phyloP scores from a whole-genome alignment of 805 yeast species.

The Saturnispora mendoncae region DNA sequence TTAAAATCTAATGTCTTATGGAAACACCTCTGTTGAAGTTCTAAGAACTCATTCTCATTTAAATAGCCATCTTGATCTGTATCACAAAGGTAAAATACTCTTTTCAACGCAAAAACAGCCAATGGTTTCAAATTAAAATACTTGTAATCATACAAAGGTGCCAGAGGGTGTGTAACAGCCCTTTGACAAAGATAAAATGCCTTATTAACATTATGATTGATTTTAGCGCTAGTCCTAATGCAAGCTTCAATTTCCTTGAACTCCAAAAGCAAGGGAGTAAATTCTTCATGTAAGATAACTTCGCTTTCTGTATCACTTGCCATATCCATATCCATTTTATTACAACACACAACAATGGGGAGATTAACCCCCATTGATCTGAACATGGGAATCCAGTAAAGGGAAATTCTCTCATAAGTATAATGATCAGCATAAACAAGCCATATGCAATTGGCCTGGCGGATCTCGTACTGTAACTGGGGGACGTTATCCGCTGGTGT shows the following conservation, averaged over 20 bases:
- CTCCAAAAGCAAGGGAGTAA: conserved; percentile 77
- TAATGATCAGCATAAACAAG: conserved; percentile 91
- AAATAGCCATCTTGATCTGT: conserved; percentile 83
- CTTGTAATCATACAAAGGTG: conserved; percentile 90
- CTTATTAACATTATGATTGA: conserved; percentile 78
- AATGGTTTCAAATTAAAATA: conserved; percentile 73
- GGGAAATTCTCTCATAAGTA: conserved; percentile 83
- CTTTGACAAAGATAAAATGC: conserved; percentile 90
- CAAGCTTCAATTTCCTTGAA: conserved; percentile 93
- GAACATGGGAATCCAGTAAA: conserved; percentile 92
- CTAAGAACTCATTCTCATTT: conserved; percentile 59
- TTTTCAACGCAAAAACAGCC: conserved; percentile 63
- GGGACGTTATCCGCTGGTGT: conserved; percentile 62
- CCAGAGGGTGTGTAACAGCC: conserved; percentile 85
- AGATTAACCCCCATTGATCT: conserved; percentile 88
- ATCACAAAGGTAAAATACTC: conserved; percentile 81
- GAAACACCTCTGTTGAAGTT: conserved; percentile 70
- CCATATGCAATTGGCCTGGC: conserved; percentile 87
- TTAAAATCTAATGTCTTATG: conserved; percentile 39
- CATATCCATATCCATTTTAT: conserved; percentile 33
- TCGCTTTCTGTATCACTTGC: conserved; percentile 32
- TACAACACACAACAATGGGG: conserved; percentile 87
- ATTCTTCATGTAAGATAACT: conserved; percentile 62
- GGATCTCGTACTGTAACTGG: conserved; percentile 58
- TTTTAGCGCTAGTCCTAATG: conserved; percentile 77